Base-by-base conservation (phyloP, 2,329 filamentous ascomycete species). In the Apiospora arundinis region DNA sequence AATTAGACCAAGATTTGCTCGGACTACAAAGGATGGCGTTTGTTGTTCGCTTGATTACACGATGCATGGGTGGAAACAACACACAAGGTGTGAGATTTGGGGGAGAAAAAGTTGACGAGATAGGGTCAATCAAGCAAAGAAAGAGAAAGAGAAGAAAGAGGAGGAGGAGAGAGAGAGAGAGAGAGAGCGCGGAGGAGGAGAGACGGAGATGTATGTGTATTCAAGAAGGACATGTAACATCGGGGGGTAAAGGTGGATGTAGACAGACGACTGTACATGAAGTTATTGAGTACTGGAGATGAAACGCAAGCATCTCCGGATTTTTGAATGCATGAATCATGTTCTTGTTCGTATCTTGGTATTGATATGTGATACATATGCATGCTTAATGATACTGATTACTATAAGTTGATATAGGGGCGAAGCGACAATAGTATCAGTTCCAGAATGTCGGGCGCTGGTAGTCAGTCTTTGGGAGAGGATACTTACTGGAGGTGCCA, bases 161-260 rank as follows among this genome's bases (percentile, higher is more conserved):
- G 21, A n/a, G 18, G 8, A 21, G 49, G 14, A 28, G 25, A 7
- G 12, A 25, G 25, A 23, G 45, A 40, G 16, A 25, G 37, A n/a
- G 25, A 40, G 8, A 4, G 12, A 37, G n/a, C n/a, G n/a, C n/a
- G n/a, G n/a, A n/a, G n/a, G n/a, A 8, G 63, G 45, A 18, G 9
- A 23, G 37, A 42, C 8, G 16, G 67, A 56, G 37, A 23, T 56
- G 32, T 44, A 56, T 69, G 67, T 69, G 46, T 56, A 69, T 46
- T 14, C 46, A 69, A 56, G n/a, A 49, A 49, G n/a, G 67, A n/a
- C 67, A 69, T 69, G 67, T 69, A 69, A 49, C 67, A 69, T 69
- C 4, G 23, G 40, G 65, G n/a, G 25, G 28, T 7, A 45, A 8
- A 46, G 23, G 42, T 21, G 56, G 56, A 63, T 18, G 56, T 63